A percentile compares a stretch with the other conserved stretches of the same genome.
Evolutionary conservation across 2,329 filamentous ascomycete species (phyloP).

Genomic region (Bipolaris cookei): DNA sequence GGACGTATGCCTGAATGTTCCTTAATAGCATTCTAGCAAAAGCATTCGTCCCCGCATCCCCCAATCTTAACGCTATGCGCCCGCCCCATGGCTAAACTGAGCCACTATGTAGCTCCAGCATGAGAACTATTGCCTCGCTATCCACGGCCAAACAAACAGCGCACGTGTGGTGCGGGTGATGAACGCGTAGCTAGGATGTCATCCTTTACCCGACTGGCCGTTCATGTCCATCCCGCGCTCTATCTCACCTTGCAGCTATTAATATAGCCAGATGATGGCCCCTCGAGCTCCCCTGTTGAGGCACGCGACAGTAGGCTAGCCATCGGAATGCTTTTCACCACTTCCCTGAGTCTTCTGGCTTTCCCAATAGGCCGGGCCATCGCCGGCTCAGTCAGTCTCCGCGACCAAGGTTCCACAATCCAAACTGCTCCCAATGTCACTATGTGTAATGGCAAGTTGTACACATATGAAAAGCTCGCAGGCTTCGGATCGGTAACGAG

Average conservation of each 20-base stretch:
- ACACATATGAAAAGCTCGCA: conserved; percentile 70
- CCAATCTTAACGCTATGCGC: conserved; percentile 12
- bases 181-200: conserved; percentile 1
- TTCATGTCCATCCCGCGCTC: conserved; percentile 14
- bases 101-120: conserved; percentile 9
- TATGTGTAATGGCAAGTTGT: conserved; percentile 66
- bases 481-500: conserved; percentile 68
- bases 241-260: conserved; percentile 11
- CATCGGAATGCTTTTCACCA: conserved; percentile 29
- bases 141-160: conserved; percentile 24
- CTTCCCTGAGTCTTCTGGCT: conserved; percentile 25
- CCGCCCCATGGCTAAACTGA: background rate
- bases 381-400: conserved; percentile 24
- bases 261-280: conserved; percentile 16
- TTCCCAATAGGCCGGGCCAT: conserved; percentile 22
- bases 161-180: background rate
- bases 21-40: conserved; percentile 8
- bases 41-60: conserved; percentile 19
- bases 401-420: background rate
- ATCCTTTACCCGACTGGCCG: conserved; percentile 10
- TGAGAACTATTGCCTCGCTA: conserved; percentile 1
- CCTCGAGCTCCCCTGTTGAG: conserved; percentile 3
- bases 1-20: background rate
- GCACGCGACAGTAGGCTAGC: conserved; percentile 21
- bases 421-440: conserved; percentile 40